phyloP scores from a whole-genome alignment of 2,329 filamentous ascomycete genomes.

The Fusarium camptoceras region DNA sequence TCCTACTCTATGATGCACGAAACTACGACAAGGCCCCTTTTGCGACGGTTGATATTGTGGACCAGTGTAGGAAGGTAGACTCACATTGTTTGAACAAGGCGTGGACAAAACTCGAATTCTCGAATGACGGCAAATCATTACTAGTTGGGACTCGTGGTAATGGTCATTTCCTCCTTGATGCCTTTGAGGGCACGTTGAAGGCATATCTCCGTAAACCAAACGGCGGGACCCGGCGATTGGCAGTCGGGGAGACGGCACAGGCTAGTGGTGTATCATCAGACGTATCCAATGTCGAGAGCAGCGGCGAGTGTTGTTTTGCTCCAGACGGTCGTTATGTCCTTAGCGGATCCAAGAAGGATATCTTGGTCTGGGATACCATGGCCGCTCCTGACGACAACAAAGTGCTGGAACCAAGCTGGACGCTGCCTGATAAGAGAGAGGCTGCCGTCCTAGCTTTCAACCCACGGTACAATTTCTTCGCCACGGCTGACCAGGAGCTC shows the following conservation, averaged over 20 bases:
- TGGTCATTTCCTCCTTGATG: conserved; percentile 93
- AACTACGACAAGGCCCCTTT: conserved; percentile 96
- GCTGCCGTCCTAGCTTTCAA: conserved; percentile 87
- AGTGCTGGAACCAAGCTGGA: conserved; percentile 71
- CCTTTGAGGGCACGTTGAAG: conserved; percentile 84
- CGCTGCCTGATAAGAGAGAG: conserved; percentile 74
- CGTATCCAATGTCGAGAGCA: conserved; percentile 62
- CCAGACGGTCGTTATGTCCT: conserved; percentile 91
- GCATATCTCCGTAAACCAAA: conserved; percentile 74
- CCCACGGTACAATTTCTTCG: conserved; percentile 90
- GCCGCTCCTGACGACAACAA: conserved; percentile 66
- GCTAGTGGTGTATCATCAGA: conserved; percentile 53
- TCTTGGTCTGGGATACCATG: conserved; percentile 88
- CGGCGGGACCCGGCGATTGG: conserved; percentile 65
- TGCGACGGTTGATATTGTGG: conserved; percentile 82
- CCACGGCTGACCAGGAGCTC: conserved; percentile 87
- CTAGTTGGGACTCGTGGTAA: conserved; percentile 85
- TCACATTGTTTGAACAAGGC: conserved; percentile 71
- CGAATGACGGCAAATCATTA: conserved; percentile 91
- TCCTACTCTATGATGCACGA: conserved; percentile 92
- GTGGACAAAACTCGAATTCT: conserved; percentile 95
- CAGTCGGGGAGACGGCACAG: conserved; percentile 62
- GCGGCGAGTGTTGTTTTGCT: conserved; percentile 87
- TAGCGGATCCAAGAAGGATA: conserved; percentile 78
- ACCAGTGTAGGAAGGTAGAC: conserved; percentile 62